Evolutionary conservation across 371 early-diverging fungal species (phyloP), one percentile per base, ranked within the genome.

Genomic region (Mortierella sp.): DNA sequence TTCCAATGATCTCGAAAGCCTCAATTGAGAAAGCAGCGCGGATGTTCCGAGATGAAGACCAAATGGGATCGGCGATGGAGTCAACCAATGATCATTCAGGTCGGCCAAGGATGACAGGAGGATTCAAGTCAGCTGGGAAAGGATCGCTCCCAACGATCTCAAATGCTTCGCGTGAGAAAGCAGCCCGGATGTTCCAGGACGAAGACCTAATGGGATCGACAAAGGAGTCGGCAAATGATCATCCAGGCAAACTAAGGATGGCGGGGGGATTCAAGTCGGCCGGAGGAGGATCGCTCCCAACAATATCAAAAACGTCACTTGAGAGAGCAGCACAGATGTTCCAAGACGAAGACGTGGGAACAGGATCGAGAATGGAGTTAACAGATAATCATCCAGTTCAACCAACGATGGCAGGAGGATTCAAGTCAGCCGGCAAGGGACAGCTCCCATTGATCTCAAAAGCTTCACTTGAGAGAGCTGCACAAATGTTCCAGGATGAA

Each of bases 41-140:
- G 2, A 19, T 67, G 5, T 60, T 67, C 24, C 52, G 28, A 3
- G 37, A 53, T 44, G 60, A 39, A 9, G 52, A 34, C 7, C 28
- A 41, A 13, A 27, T n/a, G 21, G 14, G 2, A 10, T 1, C 22
- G 17, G 27, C 21, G 4, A 22, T 13, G 31, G 17, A 37, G 3
- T n/a, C n/a, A n/a, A n/a, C n/a, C n/a, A n/a, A n/a, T n/a, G n/a
- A n/a, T n/a, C n/a, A n/a, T n/a, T n/a, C n/a, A n/a, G n/a, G n/a
- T n/a, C n/a, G n/a, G n/a, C n/a, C n/a, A n/a, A n/a, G n/a, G 29
- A 14, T 67, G 21, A n/a, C n/a, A n/a, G 44, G 22, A 31, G 67
- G 67, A 10, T 67, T n/a, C n/a, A n/a, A n/a, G n/a, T n/a, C n/a
- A n/a, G 74, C 74, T 1, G 67, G 76, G 1, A 59, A 51, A 16